Base-by-base conservation (phyloP, 495 filamentous ascomycete species). In the Xylaria telfairii region DNA sequence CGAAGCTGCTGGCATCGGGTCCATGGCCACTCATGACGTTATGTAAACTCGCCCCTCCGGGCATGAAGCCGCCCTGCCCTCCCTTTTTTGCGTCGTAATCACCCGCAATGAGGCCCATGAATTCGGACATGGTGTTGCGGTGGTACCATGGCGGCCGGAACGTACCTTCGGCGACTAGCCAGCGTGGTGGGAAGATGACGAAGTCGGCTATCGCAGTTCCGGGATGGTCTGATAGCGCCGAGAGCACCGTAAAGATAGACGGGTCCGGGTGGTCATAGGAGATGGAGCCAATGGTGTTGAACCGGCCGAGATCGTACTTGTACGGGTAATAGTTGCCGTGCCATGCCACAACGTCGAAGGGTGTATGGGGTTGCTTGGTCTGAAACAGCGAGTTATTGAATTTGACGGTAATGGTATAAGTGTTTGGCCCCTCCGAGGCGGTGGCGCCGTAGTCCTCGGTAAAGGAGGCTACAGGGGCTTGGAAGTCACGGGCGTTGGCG, bases 401-500 rank as follows among this genome's bases (percentile, higher is more conserved):
- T 77, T 96, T 96, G 79, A 87, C 89, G 41, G 90, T 86, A 56
- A 96, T 81, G 15, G 82, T 85, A 76, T 92, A 93, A 44, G 82
- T 72, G n/a, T 71, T 77, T 0, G 72, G 28, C 8, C 81, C 81
- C 59, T 84, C 82, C 2, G 71, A 76, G 9, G 79, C 82, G 5
- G 79, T 82, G 0, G 75, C 61, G 4, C 82, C 82, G 49, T 68
- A 74, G 71, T 85, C 83, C 77, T 94, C 91, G 44, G 89, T 88
- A 75, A 95, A 97, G 59, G 82, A 77, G 17, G 94, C 94, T 10
- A 93, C 83, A 10, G 94, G 94, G 3, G 89, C 89, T 81, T 96
- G 93, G 82, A 97, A 97, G 77, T 97, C 94, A 17, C 94, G 89
- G 0, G 90, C 87, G 75, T 97, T 97, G 72, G 94, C 94, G 4